These are phyloP conservation scores for Claviceps africana DNA, from an alignment of 2,329 filamentous ascomycete species.

Conservation along the genomic window DNA sequence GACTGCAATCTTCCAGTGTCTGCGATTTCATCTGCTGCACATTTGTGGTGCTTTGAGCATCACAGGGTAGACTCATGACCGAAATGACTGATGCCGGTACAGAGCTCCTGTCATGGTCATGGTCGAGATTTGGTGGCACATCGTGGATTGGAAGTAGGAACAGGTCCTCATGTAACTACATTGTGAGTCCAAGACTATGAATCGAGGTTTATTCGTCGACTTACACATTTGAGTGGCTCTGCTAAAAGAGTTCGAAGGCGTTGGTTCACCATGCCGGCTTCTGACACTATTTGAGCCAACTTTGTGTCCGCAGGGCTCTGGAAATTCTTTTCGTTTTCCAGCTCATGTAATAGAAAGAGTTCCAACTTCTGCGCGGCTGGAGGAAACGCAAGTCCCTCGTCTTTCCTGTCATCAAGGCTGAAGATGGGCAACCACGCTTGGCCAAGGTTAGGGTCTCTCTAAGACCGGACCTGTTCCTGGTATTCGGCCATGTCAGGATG, in stretches of 20 bases:
- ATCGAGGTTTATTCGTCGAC: neutral
- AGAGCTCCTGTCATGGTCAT: neutral
- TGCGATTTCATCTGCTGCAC: neutral
- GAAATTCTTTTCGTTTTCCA: constrained; percentile 1
- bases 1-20: too few relatives aligned
- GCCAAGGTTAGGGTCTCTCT: constrained; percentile 4
- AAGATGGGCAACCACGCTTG: constrained; percentile 5
- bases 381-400: constrained; percentile 5
- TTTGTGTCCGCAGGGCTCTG: neutral
- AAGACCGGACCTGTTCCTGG: neutral
- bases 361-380: neutral
- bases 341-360: constrained; percentile 3
- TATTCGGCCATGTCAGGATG: constrained; percentile 2
- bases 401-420: constrained; percentile 2
- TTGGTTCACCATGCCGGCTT: neutral
- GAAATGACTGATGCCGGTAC: neutral
- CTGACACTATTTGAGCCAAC: neutral
- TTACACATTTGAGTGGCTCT: neutral
- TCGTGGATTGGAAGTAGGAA: neutral
- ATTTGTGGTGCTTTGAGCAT: neutral
- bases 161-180: constrained; percentile 2
- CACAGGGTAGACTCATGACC: neutral
- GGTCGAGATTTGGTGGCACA: neutral
- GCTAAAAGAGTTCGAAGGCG: neutral
- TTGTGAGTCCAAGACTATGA: neutral